Base-by-base conservation (phyloP, 257 asterid species). In the Cynanchum wilfordii region DNA sequence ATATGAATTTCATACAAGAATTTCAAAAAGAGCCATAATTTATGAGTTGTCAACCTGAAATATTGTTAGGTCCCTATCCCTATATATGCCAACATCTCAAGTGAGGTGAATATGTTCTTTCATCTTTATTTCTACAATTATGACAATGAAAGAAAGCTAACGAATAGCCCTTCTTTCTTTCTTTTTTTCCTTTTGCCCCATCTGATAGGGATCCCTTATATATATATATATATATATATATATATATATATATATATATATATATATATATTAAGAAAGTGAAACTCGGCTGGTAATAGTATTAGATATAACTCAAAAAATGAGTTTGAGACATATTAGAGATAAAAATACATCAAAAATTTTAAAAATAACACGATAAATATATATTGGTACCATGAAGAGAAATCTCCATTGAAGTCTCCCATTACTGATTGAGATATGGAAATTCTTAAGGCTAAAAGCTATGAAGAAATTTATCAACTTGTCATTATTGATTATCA, bases 51-150 rank as follows among this genome's bases (percentile, higher is more conserved):
- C 52, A 49, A 49, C 0, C 3, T 12, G 3, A 0, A 49, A 49
- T 49, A 49, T 49, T 36, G 40, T 36, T 49, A 10, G 52, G 19
- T 4, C 55, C 55, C 40, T 3, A 36, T 36, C 6, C 40, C 45
- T 6, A 4, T 7, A 33, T 52, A 52, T 19, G 57, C 24, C 10
- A 20, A 54, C 11, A 20, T 38, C 42, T 27, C n/a, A 59, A 13
- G 40, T 13, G 66, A 27, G 66, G 30, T 59, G 66, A 59, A 64
- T 64, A 64, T 64, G 50, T 64, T 64, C 69, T 25, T 8, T 7
- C 25, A 16, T 63, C 69, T 25, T 19, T 7, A 13, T 33, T 33
- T 2, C 68, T 64, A 33, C 68, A 36, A 17, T 33, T 36, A 7
- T 33, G 50, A 10, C 50, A 54, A 20, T 33, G 68, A 63, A 29